Conservation (phyloP, 768 basidiomycete genomes). For the Roridomyces roridus region DNA sequence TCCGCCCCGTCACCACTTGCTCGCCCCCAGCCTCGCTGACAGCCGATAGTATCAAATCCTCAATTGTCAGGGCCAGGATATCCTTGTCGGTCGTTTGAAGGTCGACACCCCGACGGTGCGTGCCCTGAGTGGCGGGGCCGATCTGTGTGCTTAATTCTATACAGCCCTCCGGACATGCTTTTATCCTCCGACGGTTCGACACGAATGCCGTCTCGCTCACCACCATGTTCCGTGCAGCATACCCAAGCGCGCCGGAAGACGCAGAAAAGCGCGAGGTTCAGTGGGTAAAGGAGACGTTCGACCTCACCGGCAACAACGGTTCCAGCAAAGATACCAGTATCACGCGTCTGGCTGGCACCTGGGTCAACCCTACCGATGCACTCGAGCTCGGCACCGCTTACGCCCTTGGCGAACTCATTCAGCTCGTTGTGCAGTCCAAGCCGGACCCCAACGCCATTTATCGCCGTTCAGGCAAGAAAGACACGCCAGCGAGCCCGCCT, state of each 20-base stretch:
- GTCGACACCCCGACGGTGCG: constrained; percentile 80
- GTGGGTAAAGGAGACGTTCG: constrained; percentile 84
- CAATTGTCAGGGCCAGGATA: constrained; percentile 84
- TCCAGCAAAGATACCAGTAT: constrained; percentile 61
- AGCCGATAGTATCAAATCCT: constrained; percentile 90
- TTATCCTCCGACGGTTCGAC: constrained; percentile 93
- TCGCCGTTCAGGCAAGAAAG: constrained; percentile 66
- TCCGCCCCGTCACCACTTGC: neutral
- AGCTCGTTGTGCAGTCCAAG: constrained; percentile 67
- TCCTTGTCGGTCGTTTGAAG: constrained; percentile 89
- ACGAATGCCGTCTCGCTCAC: constrained; percentile 92
- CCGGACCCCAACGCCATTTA: constrained; percentile 84
- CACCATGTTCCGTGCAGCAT: constrained; percentile 96
- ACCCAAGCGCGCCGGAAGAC: constrained; percentile 77
- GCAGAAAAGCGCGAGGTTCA: constrained; percentile 81
- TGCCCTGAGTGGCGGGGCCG: too few relatives aligned
- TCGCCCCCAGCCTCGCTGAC: constrained; percentile 47
- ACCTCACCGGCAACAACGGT: constrained; percentile 80
- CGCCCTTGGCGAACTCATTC: constrained; percentile 62
- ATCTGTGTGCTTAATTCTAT: too few relatives aligned
- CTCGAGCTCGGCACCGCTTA: constrained; percentile 73
- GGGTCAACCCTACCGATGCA: constrained; percentile 76
- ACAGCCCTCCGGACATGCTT: constrained; percentile 84
- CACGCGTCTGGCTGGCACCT: constrained; percentile 87
- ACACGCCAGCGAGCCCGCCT: constrained; percentile 28